Base-by-base conservation (phyloP, 371 early-diverging fungal species). In the Haplosporangium sp. region DNA sequence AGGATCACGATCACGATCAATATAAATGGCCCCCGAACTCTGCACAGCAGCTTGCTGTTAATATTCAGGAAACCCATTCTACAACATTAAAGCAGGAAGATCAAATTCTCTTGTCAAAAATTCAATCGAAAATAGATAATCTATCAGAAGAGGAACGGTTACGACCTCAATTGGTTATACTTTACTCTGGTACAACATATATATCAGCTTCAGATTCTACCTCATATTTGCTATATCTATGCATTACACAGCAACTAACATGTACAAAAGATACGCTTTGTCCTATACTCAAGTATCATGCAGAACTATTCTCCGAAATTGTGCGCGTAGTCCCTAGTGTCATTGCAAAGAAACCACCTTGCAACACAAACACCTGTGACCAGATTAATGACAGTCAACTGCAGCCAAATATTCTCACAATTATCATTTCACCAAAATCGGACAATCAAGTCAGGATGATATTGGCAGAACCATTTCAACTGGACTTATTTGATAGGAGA, bases 271-370 rank as follows among this genome's bases (percentile, higher is more conserved):
- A 77, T 11, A 68, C 34, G 15, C 44, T 77, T 13, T 77, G 72
- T 17, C 77, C 77, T 3, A 72, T 77, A 35, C 69, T 77, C 9
- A 77, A 65, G 38, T 72, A 68, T 39, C 77, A 77, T 40, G 56
- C 77, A 10, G 72, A 77, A 50, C 65, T 77, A 9, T 37, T 77
- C 48, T 64, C 77, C 4, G 77, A 77, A 48, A 67, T 77, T 19
- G 27, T 65, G n/a, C 69, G 72, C 19, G 69, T 68, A 1, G 20
- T 77, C 10, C 72, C 77, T 57, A 38, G n/a, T 10, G 20, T 59
- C 34, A 27, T 59, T 57, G 52, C 20, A 53, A 15, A 19, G 50
- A 17, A 0, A 39, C 20, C 4, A 56, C 17, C 35, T 13, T 50
- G n/a, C 42, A 10, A 38, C 1, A 40, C 47, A 15, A 17, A 8